Percentiles rank a stretch among this genome's conserved stretches.
phyloP scores from a whole-genome alignment of 768 basidiomycete genomes.

The Auriscalpium vulgare region DNA sequence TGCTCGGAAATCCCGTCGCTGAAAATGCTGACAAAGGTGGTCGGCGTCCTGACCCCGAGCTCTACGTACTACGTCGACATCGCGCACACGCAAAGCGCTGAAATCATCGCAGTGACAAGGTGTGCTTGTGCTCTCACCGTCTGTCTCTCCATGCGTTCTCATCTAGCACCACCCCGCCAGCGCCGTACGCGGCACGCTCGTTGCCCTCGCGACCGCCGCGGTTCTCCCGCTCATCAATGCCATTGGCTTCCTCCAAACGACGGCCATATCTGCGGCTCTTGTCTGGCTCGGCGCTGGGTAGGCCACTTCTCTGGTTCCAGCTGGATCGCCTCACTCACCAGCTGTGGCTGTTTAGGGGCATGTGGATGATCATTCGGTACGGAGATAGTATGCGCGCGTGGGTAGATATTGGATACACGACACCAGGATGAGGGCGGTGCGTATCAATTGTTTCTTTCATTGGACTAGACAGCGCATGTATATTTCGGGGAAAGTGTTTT shows the following conservation, averaged over 20 bases:
- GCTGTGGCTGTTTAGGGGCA: constrained; percentile 27
- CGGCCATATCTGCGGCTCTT: constrained; percentile 23
- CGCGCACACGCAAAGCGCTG: no score
- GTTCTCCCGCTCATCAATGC: no score
- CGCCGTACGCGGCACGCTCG: no score
- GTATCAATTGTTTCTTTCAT: no score
- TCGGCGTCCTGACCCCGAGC: constrained; percentile 45
- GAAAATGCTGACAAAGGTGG: constrained; percentile 31
- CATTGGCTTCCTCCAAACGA: no score
- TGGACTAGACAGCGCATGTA: no score
- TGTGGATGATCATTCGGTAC: constrained; percentile 46
- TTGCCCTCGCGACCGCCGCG: no score
- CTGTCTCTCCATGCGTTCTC: no score
- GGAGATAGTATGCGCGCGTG: constrained; percentile 50
- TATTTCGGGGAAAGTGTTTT: no score
- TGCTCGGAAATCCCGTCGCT: neutral
- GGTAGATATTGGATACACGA: constrained; percentile 50
- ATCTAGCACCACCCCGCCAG: no score
- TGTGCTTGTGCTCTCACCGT: no score
- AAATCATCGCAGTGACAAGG: no score
- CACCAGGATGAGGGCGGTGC: constrained; percentile 11
- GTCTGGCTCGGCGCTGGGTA: constrained; percentile 47
- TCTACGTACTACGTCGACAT: constrained; percentile 33
- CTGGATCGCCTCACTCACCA: neutral
- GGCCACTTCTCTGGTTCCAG: constrained; percentile 14